These are phyloP conservation scores for Epichloe sp. DNA, from an alignment of 2,329 filamentous ascomycete genomes.

Conservation along the genomic window DNA sequence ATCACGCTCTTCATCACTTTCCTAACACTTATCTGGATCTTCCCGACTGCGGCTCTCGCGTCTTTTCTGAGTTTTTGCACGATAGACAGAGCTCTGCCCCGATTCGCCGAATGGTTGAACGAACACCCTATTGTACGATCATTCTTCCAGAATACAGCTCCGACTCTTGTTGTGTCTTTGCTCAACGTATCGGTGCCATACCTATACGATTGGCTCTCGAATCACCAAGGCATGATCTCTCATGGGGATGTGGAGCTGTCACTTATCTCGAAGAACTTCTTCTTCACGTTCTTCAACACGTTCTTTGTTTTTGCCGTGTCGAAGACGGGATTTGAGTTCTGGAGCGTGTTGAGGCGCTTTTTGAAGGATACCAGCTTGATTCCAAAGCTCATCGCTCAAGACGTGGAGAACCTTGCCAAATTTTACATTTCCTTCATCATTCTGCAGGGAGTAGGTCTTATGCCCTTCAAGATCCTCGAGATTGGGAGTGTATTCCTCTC, in stretches of 20 bases:
- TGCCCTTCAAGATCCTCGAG: slow-evolving; percentile 83
- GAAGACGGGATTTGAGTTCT: slow-evolving; percentile 67
- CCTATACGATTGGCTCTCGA: slow-evolving; percentile 85
- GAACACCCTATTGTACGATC: slow-evolving; percentile 58
- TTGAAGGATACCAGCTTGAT: slow-evolving; percentile 70
- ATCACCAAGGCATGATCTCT: slow-evolving; percentile 87
- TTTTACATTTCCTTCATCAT: slow-evolving; percentile 95
- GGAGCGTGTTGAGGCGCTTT: slow-evolving; percentile 56
- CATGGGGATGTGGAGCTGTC: slow-evolving; percentile 90
- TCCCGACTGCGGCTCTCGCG: slow-evolving; percentile 67
- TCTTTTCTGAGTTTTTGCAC: slow-evolving; percentile 69
- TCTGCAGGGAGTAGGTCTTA: slow-evolving; percentile 82
- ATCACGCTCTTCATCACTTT: slow-evolving; percentile 75
- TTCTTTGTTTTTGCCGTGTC: slow-evolving; percentile 91
- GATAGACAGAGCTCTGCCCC: slow-evolving; percentile 59
- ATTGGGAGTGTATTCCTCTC: slow-evolving; percentile 77
- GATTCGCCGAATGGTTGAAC: slow-evolving; percentile 53
- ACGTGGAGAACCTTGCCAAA: slow-evolving; percentile 58
- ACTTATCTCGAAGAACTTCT: slow-evolving; percentile 95
- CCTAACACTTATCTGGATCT: slow-evolving; percentile 78
- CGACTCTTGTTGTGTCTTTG: slow-evolving; percentile 72
- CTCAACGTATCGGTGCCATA: slow-evolving; percentile 86
- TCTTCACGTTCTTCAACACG: slow-evolving; percentile 98
- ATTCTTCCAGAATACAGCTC: slow-evolving; percentile 75
- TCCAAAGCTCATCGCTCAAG: slow-evolving; percentile 59